Percentiles rank a stretch among this genome's conserved stretches.
phyloP scores from a whole-genome alignment of 331 rosid species.

The Dryas integrifolia region DNA sequence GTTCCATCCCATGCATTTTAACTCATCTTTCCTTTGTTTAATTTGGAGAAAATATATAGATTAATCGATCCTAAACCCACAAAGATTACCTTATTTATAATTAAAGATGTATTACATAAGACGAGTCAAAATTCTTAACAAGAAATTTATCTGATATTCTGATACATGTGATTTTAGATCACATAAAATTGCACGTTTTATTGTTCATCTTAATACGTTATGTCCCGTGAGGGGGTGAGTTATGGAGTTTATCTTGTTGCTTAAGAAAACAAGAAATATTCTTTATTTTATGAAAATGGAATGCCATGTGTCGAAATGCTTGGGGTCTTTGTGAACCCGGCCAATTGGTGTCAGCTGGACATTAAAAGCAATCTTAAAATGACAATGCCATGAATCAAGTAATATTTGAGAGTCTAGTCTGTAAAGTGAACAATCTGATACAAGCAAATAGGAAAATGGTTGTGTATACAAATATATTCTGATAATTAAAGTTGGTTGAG shows the following conservation, averaged over 20 bases:
- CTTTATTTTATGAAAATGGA: slow-evolving; percentile 22
- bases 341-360: slow-evolving; percentile 39
- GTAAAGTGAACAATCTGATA: slow-evolving; percentile 21
- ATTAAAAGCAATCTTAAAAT: slow-evolving; percentile 24
- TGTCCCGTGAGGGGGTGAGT: no score
- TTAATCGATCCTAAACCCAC: not conserved
- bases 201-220: no score
- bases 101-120: no score
- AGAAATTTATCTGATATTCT: no score
- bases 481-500: slow-evolving; percentile 26
- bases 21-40: slow-evolving; percentile 15
- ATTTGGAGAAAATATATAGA: not conserved
- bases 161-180: no score
- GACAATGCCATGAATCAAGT: slow-evolving; percentile 6
- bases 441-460: slow-evolving; percentile 13
- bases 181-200: no score
- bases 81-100: not conserved
- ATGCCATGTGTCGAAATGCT: slow-evolving; percentile 35
- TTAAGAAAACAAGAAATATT: no score
- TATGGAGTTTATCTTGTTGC: no score
- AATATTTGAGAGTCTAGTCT: slow-evolving; percentile 19
- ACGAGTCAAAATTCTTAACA: no score
- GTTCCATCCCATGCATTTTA: slow-evolving; percentile 1
- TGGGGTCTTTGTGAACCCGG: slow-evolving; percentile 25
- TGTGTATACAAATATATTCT: not conserved